Base-by-base conservation (phyloP, 2,329 filamentous ascomycete species). In the Botrytis hyacinthi region DNA sequence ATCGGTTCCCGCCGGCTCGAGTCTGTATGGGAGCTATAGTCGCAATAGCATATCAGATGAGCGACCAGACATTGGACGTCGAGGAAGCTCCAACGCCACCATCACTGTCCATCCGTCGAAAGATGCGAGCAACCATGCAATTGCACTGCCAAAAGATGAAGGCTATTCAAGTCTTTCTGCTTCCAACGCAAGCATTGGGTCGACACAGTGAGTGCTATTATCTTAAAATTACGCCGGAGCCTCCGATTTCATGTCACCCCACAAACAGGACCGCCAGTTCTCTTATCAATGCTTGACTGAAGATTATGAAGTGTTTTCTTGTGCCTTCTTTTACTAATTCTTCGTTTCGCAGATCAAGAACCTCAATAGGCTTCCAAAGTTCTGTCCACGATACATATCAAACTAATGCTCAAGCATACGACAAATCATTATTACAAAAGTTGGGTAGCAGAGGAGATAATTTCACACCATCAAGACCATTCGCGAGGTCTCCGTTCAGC, bases 1-100 rank as follows among this genome's bases (percentile, higher is more conserved):
- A 8, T 84, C 85, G 18, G 84, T 87, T 62, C 84, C 83, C 63
- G 82, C 84, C 5, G 81, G 82, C n/a, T 87, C 86, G 62, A 87
- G 86, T 78, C 80, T 87, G 69, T 83, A 84, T 77, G 85, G 85
- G 67, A 83, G 82, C 75, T 83, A 84, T 77, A 78, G 82, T 40
- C 76, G 74, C 71, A 79, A 73, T 67, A 78, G 75, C 57, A 66
- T 73, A 40, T 73, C 74, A 73, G 76, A 79, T 29, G 78, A 80
- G 26, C 77, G 76, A 63, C 75, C 77, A 40, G 80, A 82, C 9
- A 74, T 75, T 70, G 68, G 72, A 32, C 80, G 79, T 22, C 82
- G 83, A 70, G 81, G 81, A 73, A 82, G 82, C 75, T 83, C 83
- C 65, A 82, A 80, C 35, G 76, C 80, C 65, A 83, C 81, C 67